Percentiles rank a stretch among this genome's conserved stretches.
Conservation (phyloP, 2,329 filamentous ascomycete genomes). For the Ophiosphaerella herpotricha region DNA sequence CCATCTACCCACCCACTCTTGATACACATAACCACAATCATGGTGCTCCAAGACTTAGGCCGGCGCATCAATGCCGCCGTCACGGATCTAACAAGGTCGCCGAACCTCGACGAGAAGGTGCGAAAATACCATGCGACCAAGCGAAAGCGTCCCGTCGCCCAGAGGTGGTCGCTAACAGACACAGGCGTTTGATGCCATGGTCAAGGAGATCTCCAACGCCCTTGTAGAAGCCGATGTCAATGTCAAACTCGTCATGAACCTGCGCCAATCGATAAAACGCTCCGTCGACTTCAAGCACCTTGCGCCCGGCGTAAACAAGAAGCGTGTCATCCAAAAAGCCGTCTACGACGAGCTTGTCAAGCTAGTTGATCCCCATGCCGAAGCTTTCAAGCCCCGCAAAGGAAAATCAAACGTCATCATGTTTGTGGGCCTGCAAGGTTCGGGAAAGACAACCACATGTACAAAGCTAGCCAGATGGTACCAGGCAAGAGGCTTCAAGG, state of each 20-base stretch:
- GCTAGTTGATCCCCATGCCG: conserved; percentile 92
- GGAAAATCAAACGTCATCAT: conserved; percentile 97
- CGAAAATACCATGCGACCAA: conserved; percentile 5
- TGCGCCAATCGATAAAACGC: conserved; percentile 89
- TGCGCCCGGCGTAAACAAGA: conserved; percentile 92
- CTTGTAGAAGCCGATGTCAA: conserved; percentile 98
- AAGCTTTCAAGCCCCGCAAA: conserved; percentile 96
- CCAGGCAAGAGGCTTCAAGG: conserved; percentile 87
- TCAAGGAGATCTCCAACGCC: conserved; percentile 96
- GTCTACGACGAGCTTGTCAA: conserved; percentile 97
- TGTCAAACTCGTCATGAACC: conserved; percentile 84
- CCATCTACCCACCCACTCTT: conserved; percentile 5
- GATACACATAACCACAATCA: conserved; percentile 48
- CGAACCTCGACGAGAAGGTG: conserved; percentile 95
- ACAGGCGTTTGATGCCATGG: conserved; percentile 93
- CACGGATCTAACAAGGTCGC: conserved; percentile 87
- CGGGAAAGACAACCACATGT: conserved; percentile 97
- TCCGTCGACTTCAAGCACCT: conserved; percentile 95
- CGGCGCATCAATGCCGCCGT: conserved; percentile 98
- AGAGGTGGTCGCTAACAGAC: conserved; percentile 42
- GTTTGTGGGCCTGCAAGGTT: conserved; percentile 98
- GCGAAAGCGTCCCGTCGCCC: conserved; percentile 4
- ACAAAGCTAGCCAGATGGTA: conserved; percentile 97
- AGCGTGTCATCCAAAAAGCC: conserved; percentile 94
- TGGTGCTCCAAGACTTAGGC: conserved; percentile 99